Evolutionary conservation across 805 yeast genomes (phyloP).

Genomic region (Kuraishia cidri): DNA sequence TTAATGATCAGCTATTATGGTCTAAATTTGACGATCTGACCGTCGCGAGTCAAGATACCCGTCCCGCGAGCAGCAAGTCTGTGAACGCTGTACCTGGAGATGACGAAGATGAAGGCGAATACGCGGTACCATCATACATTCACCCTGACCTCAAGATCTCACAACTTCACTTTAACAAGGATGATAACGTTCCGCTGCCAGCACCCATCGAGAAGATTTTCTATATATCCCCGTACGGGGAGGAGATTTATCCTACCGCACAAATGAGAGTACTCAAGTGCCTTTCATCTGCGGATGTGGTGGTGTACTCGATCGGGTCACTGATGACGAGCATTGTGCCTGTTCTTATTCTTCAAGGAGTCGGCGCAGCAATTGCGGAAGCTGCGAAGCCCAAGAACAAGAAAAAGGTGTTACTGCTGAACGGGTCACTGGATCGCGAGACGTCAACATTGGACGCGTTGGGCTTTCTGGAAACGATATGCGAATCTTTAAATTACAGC

Average conservation of each 20-base stretch:
- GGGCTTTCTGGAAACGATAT: conserved; percentile 49
- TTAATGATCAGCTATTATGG: too few species aligned
- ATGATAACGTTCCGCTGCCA: conserved; percentile 49
- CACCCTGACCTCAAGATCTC: conserved; percentile 73
- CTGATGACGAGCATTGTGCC: conserved; percentile 85
- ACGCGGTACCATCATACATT: conserved; percentile 59
- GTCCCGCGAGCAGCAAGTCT: too few species aligned
- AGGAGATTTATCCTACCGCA: conserved; percentile 73
- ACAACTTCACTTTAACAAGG: conserved; percentile 66
- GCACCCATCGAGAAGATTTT: conserved; percentile 68
- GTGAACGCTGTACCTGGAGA: too few species aligned
- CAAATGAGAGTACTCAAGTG: conserved; percentile 49
- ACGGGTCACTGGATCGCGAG: conserved; percentile 75
- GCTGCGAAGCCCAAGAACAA: conserved; percentile 9
- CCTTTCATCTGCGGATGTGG: conserved; percentile 38
- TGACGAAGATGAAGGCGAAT: conserved; percentile 34
- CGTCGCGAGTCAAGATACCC: too few species aligned
- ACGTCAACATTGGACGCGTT: conserved; percentile 58
- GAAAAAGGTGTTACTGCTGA: conserved; percentile 54
- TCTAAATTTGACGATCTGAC: too few species aligned
- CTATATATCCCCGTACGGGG: conserved; percentile 83
- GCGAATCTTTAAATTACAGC: conserved; percentile 48
- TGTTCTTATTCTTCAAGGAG: conserved; percentile 61
- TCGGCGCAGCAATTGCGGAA: conserved; percentile 49
- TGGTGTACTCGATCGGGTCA: conserved; percentile 80